Percentiles rank a stretch among this genome's conserved stretches.
These are phyloP conservation scores for Apiotrichum mycotoxinovorans DNA, from an alignment of 1,284 basidiomycete genomes.

Conservation along the genomic window DNA sequence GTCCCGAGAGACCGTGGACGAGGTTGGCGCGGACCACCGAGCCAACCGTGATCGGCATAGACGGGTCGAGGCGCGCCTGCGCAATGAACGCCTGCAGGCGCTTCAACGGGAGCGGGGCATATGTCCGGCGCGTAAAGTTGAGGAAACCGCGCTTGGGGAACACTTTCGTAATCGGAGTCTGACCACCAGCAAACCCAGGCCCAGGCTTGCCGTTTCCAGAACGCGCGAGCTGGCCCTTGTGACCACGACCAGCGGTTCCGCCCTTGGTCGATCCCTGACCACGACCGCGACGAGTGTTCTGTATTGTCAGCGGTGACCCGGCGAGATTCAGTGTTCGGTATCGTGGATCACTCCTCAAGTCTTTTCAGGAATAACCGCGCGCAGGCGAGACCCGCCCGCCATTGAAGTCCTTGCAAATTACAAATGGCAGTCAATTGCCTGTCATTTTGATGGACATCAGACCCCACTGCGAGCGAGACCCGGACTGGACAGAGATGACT, in stretches of 20 bases:
- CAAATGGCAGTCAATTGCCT: no score
- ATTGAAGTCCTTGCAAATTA: no score
- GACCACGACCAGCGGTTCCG: constrained; percentile 85
- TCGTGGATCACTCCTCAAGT: no score
- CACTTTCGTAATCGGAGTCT: constrained; percentile 85
- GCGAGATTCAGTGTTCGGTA: neutral
- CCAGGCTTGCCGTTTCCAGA: constrained; percentile 83
- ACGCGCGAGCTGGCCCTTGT: constrained; percentile 93
- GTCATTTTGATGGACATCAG: no score
- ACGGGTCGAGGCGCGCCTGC: constrained; percentile 70
- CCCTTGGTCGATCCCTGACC: constrained; percentile 88
- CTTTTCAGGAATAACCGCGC: no score
- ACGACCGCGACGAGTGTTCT: constrained; percentile 92
- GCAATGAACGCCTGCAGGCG: constrained; percentile 89
- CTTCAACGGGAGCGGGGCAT: constrained; percentile 80
- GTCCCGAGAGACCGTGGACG: constrained; percentile 76
- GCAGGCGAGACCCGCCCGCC: no score
- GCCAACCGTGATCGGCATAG: constrained; percentile 80
- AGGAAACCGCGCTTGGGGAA: constrained; percentile 93
- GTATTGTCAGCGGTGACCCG: constrained; percentile 2
- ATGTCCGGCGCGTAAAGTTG: constrained; percentile 72
- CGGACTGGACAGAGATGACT: no score
- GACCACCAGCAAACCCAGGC: constrained; percentile 88
- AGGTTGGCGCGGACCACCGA: constrained; percentile 81
- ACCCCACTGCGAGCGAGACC: no score